Evolutionary conservation across 805 yeast species (phyloP), one percentile per base, ranked within the genome.

Genomic region (Teunomyces stri): DNA sequence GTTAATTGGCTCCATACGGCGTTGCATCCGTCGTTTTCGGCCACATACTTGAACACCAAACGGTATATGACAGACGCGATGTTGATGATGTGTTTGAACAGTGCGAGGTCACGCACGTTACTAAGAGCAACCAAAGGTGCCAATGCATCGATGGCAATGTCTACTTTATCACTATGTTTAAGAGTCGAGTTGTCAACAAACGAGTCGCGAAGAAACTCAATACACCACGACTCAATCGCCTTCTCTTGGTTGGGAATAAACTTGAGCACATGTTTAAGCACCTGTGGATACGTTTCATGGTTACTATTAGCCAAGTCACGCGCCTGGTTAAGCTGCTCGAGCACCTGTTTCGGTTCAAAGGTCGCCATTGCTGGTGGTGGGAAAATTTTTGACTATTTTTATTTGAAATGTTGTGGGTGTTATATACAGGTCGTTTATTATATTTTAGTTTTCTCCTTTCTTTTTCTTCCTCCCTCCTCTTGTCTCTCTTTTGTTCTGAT

Each of bases 1-100:
- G 70, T 62, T 51, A 87, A 57, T 40, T 74, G 71, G 21, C 68
- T 61, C 96, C 96, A 89, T 16, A 68, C 55, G n/a, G 54, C 60
- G 43, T 56, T 56, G 49, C 72, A 65, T 29, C 77, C 75, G 45
- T 79, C 80, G 49, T 69, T 69, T n/a, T 74, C 72, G 7, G 76
- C 72, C 46, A 78, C 72, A 47, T 69, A 69, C 39, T 62, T 59
- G 55, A 79, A 79, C 5, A 76, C 72, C 22, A 78, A 59, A 39
- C 67, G 71, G 58, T 72, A 79, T 6, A 70, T 67, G 11, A 77
- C 61, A 30, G 68, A 57, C 25, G 76, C 52, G n/a, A 70, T 59
- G 54, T 72, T 69, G 36, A 74, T 57, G 34, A 60, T 56, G 39
- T 62, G 51, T 39, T 60, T 59, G 48, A 70, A 68, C 6, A 67